Conservation (phyloP, 202 grass and related monocot genomes). For the Carex sylvatica region DNA sequence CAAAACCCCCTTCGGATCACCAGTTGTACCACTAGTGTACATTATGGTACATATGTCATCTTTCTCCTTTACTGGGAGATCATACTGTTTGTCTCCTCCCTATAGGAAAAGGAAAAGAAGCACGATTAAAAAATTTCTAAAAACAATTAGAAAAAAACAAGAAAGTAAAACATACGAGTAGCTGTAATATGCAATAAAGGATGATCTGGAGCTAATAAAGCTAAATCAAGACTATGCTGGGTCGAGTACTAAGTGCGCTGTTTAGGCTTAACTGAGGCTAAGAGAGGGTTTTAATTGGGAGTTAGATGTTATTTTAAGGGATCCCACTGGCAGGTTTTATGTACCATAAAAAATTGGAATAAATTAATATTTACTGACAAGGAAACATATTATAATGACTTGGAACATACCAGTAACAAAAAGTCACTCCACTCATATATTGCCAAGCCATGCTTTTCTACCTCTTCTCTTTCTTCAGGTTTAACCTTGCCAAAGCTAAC, state of each 20-base stretch:
- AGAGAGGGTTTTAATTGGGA: too few species aligned
- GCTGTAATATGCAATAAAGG: not conserved
- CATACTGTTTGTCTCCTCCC: slow-evolving; percentile 69
- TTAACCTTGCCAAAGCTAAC: slow-evolving; percentile 88
- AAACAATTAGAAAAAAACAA: slow-evolving; percentile 6
- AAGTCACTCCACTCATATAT: slow-evolving; percentile 93
- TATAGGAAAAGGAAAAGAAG: slow-evolving; percentile 35
- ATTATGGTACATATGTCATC: slow-evolving; percentile 91
- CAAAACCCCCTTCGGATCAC: slow-evolving; percentile 91
- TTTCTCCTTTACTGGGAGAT: slow-evolving; percentile 73
- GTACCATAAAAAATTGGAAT: not conserved
- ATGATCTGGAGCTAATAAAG: not conserved
- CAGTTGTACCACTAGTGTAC: slow-evolving; percentile 97
- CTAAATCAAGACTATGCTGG: not conserved
- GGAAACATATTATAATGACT: slow-evolving; percentile 11
- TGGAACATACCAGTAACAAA: slow-evolving; percentile 47
- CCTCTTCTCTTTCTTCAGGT: slow-evolving; percentile 61
- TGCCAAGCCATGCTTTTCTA: slow-evolving; percentile 65
- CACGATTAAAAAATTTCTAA: not conserved
- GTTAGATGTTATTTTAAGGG: not conserved
- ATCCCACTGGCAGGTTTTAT: not conserved
- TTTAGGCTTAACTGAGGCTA: not conserved
- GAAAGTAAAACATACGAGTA: slow-evolving; percentile 7
- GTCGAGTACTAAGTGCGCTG: not conserved
- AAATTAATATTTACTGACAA: not conserved